Evolutionary conservation across 345 rosid genomes (phyloP).

Genomic region (Luvunga scandens): DNA sequence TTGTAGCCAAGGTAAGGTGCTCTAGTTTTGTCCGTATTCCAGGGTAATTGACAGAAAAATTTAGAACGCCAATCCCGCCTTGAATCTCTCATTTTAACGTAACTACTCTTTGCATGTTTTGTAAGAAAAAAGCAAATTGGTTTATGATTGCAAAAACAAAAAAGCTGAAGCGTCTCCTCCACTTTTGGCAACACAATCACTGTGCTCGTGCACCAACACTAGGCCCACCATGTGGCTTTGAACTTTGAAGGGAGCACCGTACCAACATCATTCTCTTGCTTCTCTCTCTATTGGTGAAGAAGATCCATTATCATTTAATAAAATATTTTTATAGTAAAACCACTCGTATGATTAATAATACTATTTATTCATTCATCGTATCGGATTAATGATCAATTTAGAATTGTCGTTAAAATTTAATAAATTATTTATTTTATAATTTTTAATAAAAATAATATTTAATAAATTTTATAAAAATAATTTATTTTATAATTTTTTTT

Average conservation of each 20-base stretch:
- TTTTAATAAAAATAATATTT: too few species aligned
- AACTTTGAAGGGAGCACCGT: too few species aligned
- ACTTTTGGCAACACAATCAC: conserved; percentile 26
- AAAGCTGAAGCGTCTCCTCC: conserved; percentile 25
- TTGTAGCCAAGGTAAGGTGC: background rate
- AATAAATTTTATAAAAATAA: too few species aligned
- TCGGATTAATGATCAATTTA: too few species aligned
- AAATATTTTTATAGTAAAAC: too few species aligned
- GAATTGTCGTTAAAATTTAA: too few species aligned
- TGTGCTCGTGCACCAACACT: background rate
- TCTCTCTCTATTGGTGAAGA: background rate
- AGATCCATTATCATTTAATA: background rate
- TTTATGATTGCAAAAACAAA: background rate
- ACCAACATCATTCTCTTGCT: background rate
- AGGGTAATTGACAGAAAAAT: background rate
- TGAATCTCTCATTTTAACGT: conserved; percentile 6
- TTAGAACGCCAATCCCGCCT: conserved; percentile 35
- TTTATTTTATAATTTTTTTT: too few species aligned
- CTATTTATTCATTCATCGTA: too few species aligned
- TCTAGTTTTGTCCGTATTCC: background rate
- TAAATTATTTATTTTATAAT: too few species aligned
- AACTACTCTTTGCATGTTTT: background rate
- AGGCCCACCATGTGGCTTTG: conserved; percentile 12
- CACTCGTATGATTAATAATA: too few species aligned
- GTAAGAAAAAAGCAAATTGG: conserved; percentile 1